Evolutionary conservation across 805 yeast genomes (phyloP), one percentile per base, ranked within the genome.

Genomic region (Priceomyces castillae): DNA sequence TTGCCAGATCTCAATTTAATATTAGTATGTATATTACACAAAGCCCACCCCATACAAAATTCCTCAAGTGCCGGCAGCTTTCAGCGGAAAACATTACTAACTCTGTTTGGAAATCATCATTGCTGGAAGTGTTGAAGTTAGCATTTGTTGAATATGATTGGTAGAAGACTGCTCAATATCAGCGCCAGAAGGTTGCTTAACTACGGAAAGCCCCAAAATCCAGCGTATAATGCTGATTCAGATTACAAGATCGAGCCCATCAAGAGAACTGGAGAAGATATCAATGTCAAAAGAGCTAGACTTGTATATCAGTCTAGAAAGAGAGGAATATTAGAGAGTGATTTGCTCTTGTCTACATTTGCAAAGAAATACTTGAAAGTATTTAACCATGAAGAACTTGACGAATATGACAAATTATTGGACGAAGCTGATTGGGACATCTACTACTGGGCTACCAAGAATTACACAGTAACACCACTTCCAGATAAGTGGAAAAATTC

Each of bases 361-460:
- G 96, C 98, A 20, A 81, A 89, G 57, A 78, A 77, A 57, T 78
- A 86, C 58, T 69, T 94, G 49, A 64, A 74, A 30, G 58, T 59
- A 0, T 76, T 94, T 72, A 71, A 76, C 10, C 64, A 69, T 47
- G 46, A 74, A 42, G 85, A 89, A 65, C 70, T 94, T 42, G 84
- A 81, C 37, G 98, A 94, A 63, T 94, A 88, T 63, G 97, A 92
- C 58, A 61, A 74, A 44, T 66, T 94, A 45, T 74, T 94, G 59
- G 95, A 94, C 63, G 95, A 92, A 65, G 80, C 92, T n/a, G 99
- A 94, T 65, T 94, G 99, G 99, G 99, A 94, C 64, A 90, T 94
- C 47, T 94, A 88, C 65, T 94, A 94, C 69, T 92, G 99, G 99
- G 96, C 95, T 19, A 89, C 97, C 2, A 80, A 78, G 51, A 88